Conservation (phyloP, 768 basidiomycete genomes). For the Artomyces pyxidatus region DNA sequence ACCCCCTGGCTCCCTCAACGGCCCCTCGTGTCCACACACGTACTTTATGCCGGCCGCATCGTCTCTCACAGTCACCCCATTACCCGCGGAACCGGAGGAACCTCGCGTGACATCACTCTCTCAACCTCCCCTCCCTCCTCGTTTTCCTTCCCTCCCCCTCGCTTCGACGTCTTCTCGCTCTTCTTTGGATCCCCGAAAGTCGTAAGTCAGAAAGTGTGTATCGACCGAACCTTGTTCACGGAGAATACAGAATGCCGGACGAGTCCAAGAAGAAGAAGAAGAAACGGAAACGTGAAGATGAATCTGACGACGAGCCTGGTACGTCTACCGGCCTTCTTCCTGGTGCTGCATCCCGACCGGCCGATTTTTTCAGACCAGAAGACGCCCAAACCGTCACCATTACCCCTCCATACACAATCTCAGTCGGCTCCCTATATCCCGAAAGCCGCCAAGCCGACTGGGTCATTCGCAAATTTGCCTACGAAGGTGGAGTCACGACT, state of each 20-base stretch:
- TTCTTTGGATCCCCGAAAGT: slow-evolving; percentile 56
- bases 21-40: no score
- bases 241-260: slow-evolving; percentile 26
- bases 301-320: slow-evolving; percentile 65
- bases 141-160: slow-evolving; percentile 32
- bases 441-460: slow-evolving; percentile 50
- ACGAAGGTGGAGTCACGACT: no score
- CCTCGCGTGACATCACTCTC: slow-evolving; percentile 9
- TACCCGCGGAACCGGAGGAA: slow-evolving; percentile 31
- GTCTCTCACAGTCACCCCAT: slow-evolving; percentile 21
- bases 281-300: slow-evolving; percentile 74
- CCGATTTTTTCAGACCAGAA: no score
- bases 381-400: slow-evolving; percentile 48
- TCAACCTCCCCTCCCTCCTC: slow-evolving; percentile 37
- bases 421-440: slow-evolving; percentile 31
- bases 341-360: slow-evolving; percentile 4
- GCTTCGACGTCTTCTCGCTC: slow-evolving; percentile 39
- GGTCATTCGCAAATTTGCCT: slow-evolving; percentile 33
- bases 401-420: slow-evolving; percentile 28
- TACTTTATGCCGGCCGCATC: no score
- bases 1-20: no score
- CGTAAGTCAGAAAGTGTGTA: slow-evolving; percentile 31
- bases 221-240: slow-evolving; percentile 6
- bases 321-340: slow-evolving; percentile 12
- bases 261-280: slow-evolving; percentile 74